phyloP scores from a whole-genome alignment of 2,329 filamentous ascomycete species.

The Cladorrhinum sp. region DNA sequence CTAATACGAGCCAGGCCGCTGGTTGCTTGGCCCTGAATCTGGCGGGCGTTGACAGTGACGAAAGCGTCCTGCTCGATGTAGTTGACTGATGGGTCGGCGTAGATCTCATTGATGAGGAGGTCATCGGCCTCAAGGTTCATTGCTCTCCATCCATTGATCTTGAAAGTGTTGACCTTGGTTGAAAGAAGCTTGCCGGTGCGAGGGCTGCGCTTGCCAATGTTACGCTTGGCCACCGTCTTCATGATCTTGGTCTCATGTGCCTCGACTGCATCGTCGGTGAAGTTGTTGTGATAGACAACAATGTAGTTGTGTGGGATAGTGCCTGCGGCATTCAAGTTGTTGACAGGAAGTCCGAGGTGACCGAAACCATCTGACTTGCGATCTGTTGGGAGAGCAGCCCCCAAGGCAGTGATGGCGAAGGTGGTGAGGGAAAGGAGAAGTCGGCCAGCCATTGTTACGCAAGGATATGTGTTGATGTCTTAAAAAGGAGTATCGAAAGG shows the following conservation, averaged over 20 bases:
- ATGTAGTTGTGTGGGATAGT: conserved; percentile 59
- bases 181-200: conserved; percentile 47
- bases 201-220: conserved; percentile 50
- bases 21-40: conserved; percentile 53
- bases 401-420: conserved; percentile 24
- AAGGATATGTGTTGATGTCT: neutral
- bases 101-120: conserved; percentile 41
- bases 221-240: conserved; percentile 53
- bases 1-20: conserved; percentile 54
- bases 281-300: conserved; percentile 60
- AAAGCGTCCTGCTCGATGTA: conserved; percentile 47
- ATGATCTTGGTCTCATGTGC: conserved; percentile 49
- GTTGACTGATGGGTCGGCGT: conserved; percentile 41
- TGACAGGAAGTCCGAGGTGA: conserved; percentile 44
- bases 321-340: conserved; percentile 47
- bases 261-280: conserved; percentile 46
- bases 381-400: conserved; percentile 23
- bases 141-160: conserved; percentile 50
- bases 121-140: conserved; percentile 42
- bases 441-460: conserved; percentile 27
- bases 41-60: conserved; percentile 42
- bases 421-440: conserved; percentile 29
- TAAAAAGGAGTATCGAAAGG: conserved; percentile 4
- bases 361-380: conserved; percentile 25
- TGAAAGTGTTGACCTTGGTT: conserved; percentile 44